A percentile compares a stretch with the other conserved stretches of the same genome.
Conservation (phyloP, 2,329 filamentous ascomycete species). For the Trichoderma polysporum region DNA sequence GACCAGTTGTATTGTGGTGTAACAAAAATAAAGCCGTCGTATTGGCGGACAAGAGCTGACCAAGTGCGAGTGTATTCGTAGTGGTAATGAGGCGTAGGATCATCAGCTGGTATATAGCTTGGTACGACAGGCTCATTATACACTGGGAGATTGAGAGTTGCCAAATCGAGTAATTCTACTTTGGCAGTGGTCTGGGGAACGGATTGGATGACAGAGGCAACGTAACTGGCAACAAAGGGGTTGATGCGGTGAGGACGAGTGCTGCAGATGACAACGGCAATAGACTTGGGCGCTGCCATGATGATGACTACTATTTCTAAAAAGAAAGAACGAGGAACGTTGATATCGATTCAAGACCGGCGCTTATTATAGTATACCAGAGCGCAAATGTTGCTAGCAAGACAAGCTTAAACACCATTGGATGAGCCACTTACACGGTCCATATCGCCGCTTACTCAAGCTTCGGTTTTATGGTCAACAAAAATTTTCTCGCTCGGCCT, state of each 20-base stretch:
- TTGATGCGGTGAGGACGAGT: conserved; percentile 37
- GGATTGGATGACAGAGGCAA: conserved; percentile 32
- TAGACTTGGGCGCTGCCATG: conserved; percentile 5
- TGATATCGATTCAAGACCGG: not conserved
- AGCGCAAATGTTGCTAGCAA: too few relatives aligned
- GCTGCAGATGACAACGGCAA: conserved; percentile 41
- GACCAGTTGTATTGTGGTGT: conserved; percentile 59
- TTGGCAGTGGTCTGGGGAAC: not conserved
- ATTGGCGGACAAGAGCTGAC: conserved; percentile 43
- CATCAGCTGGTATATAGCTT: conserved; percentile 36
- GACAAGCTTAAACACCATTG: too few relatives aligned
- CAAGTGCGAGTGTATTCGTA: conserved; percentile 46
- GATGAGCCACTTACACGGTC: not conserved
- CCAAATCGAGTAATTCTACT: conserved; percentile 37
- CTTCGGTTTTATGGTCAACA: too few relatives aligned
- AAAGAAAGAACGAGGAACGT: not conserved
- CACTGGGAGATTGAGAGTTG: conserved; percentile 43
- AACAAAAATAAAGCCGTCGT: conserved; percentile 50
- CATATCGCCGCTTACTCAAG: too few relatives aligned
- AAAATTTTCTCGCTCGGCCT: not conserved
- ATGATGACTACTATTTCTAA: not conserved
- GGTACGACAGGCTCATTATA: conserved; percentile 45
- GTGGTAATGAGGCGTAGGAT: conserved; percentile 32
- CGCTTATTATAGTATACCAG: not conserved
- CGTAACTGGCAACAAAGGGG: conserved; percentile 35